These are phyloP conservation scores for Pseudofabraea citricarpa DNA, from an alignment of 2,329 filamentous ascomycete genomes.

Conservation along the genomic window DNA sequence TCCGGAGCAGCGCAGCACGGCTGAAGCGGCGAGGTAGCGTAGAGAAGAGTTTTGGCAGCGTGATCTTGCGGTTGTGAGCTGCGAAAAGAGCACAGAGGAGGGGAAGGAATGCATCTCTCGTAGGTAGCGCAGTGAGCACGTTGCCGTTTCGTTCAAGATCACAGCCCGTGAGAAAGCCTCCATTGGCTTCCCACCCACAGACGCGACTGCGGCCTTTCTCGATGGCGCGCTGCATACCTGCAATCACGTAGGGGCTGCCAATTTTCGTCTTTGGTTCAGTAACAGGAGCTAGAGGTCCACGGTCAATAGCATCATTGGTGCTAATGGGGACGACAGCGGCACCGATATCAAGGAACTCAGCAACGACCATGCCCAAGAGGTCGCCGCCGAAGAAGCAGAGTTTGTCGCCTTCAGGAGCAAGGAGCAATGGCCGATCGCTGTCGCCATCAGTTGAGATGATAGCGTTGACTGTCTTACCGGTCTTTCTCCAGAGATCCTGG, in stretches of 20 bases:
- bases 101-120: slow-evolving; percentile 27
- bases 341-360: slow-evolving; percentile 25
- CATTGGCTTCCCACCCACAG: slow-evolving; percentile 30
- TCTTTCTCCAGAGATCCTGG: slow-evolving; percentile 19
- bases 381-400: slow-evolving; percentile 30
- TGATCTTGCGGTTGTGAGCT: slow-evolving; percentile 18
- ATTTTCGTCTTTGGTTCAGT: slow-evolving; percentile 29
- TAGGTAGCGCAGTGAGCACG: slow-evolving; percentile 25
- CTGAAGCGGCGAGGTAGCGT: slow-evolving; percentile 26
- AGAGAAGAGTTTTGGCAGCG: slow-evolving; percentile 24
- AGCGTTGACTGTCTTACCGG: slow-evolving; percentile 24
- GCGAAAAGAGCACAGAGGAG: slow-evolving; percentile 27
- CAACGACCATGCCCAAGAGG: slow-evolving; percentile 28
- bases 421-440: slow-evolving; percentile 28
- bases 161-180: slow-evolving; percentile 28
- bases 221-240: slow-evolving; percentile 28
- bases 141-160: slow-evolving; percentile 25
- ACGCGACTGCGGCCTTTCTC: slow-evolving; percentile 23
- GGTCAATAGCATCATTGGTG: slow-evolving; percentile 29
- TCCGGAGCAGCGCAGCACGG: slow-evolving; percentile 26
- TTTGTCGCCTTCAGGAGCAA: slow-evolving; percentile 22
- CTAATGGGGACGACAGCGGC: slow-evolving; percentile 29
- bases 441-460: slow-evolving; percentile 30
- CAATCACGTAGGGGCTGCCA: slow-evolving; percentile 29
- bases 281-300: slow-evolving; percentile 21